A percentile compares a stretch with the other conserved stretches of the same genome.
Evolutionary conservation across 257 asterid genomes (phyloP).

Genomic region (Nicotiana tabacum): DNA sequence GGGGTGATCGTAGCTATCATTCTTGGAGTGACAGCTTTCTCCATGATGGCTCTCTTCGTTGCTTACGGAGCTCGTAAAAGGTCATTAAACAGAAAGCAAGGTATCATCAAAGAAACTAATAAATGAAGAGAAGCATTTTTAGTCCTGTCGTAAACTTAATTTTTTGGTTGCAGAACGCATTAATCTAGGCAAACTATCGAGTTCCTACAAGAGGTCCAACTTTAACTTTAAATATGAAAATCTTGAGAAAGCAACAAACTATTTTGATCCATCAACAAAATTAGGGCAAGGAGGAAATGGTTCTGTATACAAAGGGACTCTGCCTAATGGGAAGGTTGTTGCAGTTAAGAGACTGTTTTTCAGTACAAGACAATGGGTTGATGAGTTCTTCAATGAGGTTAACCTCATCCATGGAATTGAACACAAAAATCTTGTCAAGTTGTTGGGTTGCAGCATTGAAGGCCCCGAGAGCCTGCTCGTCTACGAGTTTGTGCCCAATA

Average conservation of each 20-base stretch:
- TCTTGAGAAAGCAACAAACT: slow-evolving; percentile 12
- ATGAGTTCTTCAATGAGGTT: slow-evolving; percentile 23
- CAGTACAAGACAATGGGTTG: slow-evolving; percentile 16
- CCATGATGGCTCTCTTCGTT: not conserved
- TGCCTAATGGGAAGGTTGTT: slow-evolving; percentile 11
- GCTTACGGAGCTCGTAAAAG: not conserved
- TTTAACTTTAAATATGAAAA: slow-evolving; percentile 11
- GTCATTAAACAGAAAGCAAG: not conserved
- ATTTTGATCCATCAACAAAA: not conserved
- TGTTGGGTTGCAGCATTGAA: slow-evolving; percentile 24
- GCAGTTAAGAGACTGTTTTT: slow-evolving; percentile 19
- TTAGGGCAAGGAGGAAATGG: slow-evolving; percentile 15
- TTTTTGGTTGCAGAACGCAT: not conserved
- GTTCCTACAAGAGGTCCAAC: slow-evolving; percentile 5
- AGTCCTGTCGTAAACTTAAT: no score
- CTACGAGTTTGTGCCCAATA: slow-evolving; percentile 19
- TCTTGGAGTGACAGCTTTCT: not conserved
- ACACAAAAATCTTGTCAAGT: slow-evolving; percentile 21
- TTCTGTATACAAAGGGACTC: slow-evolving; percentile 9
- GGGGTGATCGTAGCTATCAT: not conserved
- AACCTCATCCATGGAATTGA: slow-evolving; percentile 13
- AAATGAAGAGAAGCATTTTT: no score
- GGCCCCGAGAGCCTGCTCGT: slow-evolving; percentile 24
- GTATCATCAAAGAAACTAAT: not conserved
- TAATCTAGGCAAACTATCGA: not conserved